Conservation (phyloP, 805 yeast genomes). For the Clavispora santaluciae region DNA sequence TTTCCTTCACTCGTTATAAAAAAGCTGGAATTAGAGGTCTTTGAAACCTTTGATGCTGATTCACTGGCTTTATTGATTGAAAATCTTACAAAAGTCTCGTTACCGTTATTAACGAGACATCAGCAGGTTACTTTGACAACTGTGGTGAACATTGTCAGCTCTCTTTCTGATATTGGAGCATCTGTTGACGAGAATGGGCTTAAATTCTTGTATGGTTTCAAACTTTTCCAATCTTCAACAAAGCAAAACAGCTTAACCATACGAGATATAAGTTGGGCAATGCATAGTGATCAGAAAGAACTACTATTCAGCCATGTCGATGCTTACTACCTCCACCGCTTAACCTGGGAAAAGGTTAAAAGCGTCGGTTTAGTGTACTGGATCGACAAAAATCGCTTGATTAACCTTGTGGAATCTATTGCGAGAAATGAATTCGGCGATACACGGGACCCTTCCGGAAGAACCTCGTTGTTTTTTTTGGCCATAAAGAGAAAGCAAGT, state of each 20-base stretch:
- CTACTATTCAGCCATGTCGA: conserved; percentile 50
- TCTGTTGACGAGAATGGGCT: conserved; percentile 62
- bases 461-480: conserved; percentile 68
- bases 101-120: conserved; percentile 84
- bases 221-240: conserved; percentile 49
- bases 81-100: conserved; percentile 55
- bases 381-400: conserved; percentile 37
- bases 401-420: conserved; percentile 51
- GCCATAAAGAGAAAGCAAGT: conserved; percentile 76
- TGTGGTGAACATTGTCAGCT: conserved; percentile 59
- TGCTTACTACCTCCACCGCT: conserved; percentile 35
- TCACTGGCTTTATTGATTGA: conserved; percentile 50
- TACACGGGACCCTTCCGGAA: conserved; percentile 62
- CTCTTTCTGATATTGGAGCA: conserved; percentile 42
- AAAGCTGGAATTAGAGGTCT: conserved; percentile 22
- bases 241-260: conserved; percentile 55
- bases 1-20: conserved; percentile 1
- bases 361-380: conserved; percentile 69
- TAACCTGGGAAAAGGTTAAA: conserved; percentile 59
- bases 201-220: conserved; percentile 66
- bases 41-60: conserved; percentile 31
- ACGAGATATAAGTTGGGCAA: conserved; percentile 86
- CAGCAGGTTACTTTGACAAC: conserved; percentile 81
- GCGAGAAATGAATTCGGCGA: conserved; percentile 69
- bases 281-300: conserved; percentile 76